Base-by-base conservation (phyloP, 2,329 filamentous ascomycete genomes). In the Aspergillus quadrilineatus region DNA sequence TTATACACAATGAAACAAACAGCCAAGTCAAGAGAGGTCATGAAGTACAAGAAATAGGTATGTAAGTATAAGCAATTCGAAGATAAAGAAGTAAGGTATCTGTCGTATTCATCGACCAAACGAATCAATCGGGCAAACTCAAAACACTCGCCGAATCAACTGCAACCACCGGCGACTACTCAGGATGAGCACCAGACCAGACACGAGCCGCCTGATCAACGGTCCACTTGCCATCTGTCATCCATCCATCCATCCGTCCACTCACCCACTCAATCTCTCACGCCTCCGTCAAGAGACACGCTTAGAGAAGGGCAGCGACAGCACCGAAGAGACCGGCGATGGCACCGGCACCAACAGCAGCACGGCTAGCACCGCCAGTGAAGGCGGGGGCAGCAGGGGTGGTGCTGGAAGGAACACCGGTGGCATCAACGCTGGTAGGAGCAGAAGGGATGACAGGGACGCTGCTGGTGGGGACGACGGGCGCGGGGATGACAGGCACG, bases 271-370 rank as follows among this genome's bases (percentile, higher is more conserved):
- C 32, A 39, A 10, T 22, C 36, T 15, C 15, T 32, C 41, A 43
- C 22, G 22, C 22, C 22, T 22, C 22, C 17, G 17, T 22, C 22
- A 15, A 7, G n/a, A 7, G 17, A 53, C 14, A 12, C 36, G 15
- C 46, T 75, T 78, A 79, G 67, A 79, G 68, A 55, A 79, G 62
- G 66, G 71, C 73, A 66, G 77, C 79, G 62, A 75, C 78, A 62
- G 80, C 73, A 73, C 78, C 81, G 67, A 81, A 74, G 63, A 84
- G 73, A 65, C 78, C 79, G 57, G 77, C 80, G 67, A 79, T 79
- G 46, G 76, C 76, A 55, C 79, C 80, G 41, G 76, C 76, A 55
- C 75, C 76, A 45, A 69, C 73, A 55, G 73, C 73, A 59, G 73
- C 75, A 73, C 80, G 77, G 68, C 75, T 73, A 66, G 79, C 80